These are phyloP conservation scores for Cryptosporidium viatorum DNA, from an alignment of 169 alveolate genomes.

Conservation along the genomic window DNA sequence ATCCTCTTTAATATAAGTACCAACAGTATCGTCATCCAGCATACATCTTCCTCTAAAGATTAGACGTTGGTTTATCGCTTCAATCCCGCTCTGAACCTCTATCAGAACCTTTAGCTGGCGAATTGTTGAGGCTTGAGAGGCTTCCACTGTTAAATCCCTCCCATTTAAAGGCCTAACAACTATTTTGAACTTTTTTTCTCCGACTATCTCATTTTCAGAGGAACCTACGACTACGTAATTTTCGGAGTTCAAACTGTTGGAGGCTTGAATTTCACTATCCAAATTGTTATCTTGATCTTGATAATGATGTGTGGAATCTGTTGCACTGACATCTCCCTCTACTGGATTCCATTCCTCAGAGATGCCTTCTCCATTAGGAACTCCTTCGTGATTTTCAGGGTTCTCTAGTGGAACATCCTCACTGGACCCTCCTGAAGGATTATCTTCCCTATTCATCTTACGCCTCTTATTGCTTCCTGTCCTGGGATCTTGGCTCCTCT, in stretches of 20 bases:
- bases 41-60: conserved; percentile 72
- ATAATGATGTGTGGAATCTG: neutral
- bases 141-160: conserved; percentile 39
- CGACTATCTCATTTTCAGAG: neutral
- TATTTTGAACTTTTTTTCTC: neutral
- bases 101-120: conserved; percentile 57
- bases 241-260: conserved; percentile 17
- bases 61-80: conserved; percentile 54
- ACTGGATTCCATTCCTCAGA: conserved; percentile 10
- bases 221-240: conserved; percentile 9
- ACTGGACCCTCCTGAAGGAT: conserved; percentile 11
- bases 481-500: conserved; percentile 67
- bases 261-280: neutral
- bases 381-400: neutral
- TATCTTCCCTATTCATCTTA: conserved; percentile 45
- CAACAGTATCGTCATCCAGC: conserved; percentile 62
- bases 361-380: neutral
- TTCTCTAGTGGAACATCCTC: neutral
- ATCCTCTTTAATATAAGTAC: conserved; percentile 24
- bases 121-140: conserved; percentile 38
- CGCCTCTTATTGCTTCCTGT: conserved; percentile 38
- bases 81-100: conserved; percentile 68
- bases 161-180: conserved; percentile 62
- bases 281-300: neutral
- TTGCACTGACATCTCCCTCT: neutral